Evolutionary conservation across 2,329 filamentous ascomycete species (phyloP).

Genomic region (Setomelanomma holmii): DNA sequence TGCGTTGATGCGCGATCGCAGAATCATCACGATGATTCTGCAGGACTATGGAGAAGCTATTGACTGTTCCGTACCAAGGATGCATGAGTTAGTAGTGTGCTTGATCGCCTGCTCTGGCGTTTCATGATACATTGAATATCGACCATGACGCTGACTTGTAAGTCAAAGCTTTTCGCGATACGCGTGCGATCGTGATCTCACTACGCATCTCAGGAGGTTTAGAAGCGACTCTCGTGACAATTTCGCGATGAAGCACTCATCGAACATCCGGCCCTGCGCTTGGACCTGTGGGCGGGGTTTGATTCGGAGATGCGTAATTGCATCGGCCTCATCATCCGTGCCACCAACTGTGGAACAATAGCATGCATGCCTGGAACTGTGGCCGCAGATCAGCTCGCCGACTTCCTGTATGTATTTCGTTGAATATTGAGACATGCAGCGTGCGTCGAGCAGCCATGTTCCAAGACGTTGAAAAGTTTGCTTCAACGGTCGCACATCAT

Average conservation of each 20-base stretch:
- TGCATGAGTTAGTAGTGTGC: background rate
- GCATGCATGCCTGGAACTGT: constrained; percentile 17
- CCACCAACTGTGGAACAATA: constrained; percentile 25
- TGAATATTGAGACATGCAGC: constrained; percentile 37
- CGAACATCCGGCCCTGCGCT: constrained; percentile 24
- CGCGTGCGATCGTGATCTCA: constrained; percentile 13
- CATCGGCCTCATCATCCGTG: constrained; percentile 25
- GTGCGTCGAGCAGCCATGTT: constrained; percentile 26
- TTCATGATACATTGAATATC: too few species aligned
- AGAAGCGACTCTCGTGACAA: constrained; percentile 20
- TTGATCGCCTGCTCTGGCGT: too few species aligned
- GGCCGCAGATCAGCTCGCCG: constrained; percentile 14
- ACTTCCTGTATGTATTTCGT: constrained; percentile 14
- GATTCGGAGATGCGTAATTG: constrained; percentile 26
- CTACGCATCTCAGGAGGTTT: constrained; percentile 6
- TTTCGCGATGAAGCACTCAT: constrained; percentile 27
- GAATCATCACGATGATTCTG: background rate
- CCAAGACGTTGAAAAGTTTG: constrained; percentile 40
- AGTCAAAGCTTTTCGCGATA: constrained; percentile 6
- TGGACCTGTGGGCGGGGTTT: constrained; percentile 31
- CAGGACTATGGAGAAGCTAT: background rate
- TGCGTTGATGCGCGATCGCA: constrained; percentile 11
- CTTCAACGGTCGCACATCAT: constrained; percentile 31
- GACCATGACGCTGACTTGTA: background rate
- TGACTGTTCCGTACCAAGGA: background rate